phyloP scores from a whole-genome alignment of 2,329 filamentous ascomycete genomes.

The Podosphaera xanthii region DNA sequence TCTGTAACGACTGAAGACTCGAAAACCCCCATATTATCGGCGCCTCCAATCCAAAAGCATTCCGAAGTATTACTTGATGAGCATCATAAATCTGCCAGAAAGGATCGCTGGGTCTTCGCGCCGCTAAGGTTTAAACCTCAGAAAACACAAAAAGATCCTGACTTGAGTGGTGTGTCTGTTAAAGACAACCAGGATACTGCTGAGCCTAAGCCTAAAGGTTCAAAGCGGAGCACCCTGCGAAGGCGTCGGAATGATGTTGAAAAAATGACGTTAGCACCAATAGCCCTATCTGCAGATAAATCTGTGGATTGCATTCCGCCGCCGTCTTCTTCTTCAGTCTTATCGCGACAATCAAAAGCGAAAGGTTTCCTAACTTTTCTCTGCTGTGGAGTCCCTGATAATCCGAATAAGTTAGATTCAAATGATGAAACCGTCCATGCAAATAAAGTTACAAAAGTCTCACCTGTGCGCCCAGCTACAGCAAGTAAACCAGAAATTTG shows the following conservation, averaged over 20 bases:
- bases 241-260: constrained; percentile 43
- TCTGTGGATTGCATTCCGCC: constrained; percentile 16
- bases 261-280: constrained; percentile 29
- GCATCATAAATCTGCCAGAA: constrained; percentile 14
- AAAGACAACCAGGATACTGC: constrained; percentile 36
- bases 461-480: constrained; percentile 14
- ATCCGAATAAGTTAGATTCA: constrained; percentile 19
- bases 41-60: constrained; percentile 12
- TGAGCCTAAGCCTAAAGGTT: constrained; percentile 40
- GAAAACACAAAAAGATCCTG: constrained; percentile 34
- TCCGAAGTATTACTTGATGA: constrained; percentile 9
- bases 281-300: constrained; percentile 18
- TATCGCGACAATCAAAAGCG: constrained; percentile 18
- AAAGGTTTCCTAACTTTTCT: constrained; percentile 23
- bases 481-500: constrained; percentile 13
- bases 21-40: constrained; percentile 10
- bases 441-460: constrained; percentile 22
- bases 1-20: constrained; percentile 12
- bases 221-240: constrained; percentile 38
- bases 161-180: constrained; percentile 34
- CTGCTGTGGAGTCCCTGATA: constrained; percentile 23
- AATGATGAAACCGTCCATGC: constrained; percentile 22
- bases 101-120: constrained; percentile 30
- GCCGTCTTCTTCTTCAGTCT: constrained; percentile 12
- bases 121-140: constrained; percentile 38